phyloP scores from a whole-genome alignment of 805 yeast genomes.

The Torulaspora microellipsoides region DNA sequence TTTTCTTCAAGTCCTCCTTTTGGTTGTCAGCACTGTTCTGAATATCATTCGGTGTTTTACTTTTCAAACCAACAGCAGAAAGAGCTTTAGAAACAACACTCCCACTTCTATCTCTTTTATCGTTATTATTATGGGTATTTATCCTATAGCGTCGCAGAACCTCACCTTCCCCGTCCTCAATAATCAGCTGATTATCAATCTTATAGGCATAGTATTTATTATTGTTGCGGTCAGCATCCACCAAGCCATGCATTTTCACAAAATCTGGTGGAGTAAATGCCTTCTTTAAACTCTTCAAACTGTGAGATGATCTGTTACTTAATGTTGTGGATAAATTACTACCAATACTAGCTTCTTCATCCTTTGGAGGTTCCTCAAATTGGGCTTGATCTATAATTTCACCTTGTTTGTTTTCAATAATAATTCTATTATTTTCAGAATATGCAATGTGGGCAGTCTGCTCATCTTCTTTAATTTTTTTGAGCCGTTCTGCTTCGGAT shows the following conservation, averaged over 20 bases:
- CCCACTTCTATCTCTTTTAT: conserved; percentile 12
- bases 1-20: conserved; percentile 7
- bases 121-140: conserved; percentile 45
- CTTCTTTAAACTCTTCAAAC: conserved; percentile 31
- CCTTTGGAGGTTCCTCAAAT: conserved; percentile 28
- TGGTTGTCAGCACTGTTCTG: neutral
- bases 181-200: conserved; percentile 68
- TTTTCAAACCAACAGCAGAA: conserved; percentile 50
- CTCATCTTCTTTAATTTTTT: conserved; percentile 28
- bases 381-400: conserved; percentile 62
- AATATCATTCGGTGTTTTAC: conserved; percentile 1
- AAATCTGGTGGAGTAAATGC: conserved; percentile 22
- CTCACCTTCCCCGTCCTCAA: conserved; percentile 92
- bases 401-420: conserved; percentile 81
- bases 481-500: conserved; percentile 16
- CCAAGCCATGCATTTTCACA: conserved; percentile 19
- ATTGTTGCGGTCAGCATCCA: conserved; percentile 11
- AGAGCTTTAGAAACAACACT: conserved; percentile 46
- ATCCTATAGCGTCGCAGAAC: conserved; percentile 77
- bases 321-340: conserved; percentile 11
- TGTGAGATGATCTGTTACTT: conserved; percentile 26
- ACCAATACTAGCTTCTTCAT: conserved; percentile 24
- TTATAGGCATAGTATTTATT: conserved; percentile 62
- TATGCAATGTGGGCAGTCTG: conserved; percentile 41
- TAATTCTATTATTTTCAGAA: conserved; percentile 63